Evolutionary conservation across 1,284 basidiomycete species (phyloP), one percentile per base, ranked within the genome.

Genomic region (Trametes pubescens): DNA sequence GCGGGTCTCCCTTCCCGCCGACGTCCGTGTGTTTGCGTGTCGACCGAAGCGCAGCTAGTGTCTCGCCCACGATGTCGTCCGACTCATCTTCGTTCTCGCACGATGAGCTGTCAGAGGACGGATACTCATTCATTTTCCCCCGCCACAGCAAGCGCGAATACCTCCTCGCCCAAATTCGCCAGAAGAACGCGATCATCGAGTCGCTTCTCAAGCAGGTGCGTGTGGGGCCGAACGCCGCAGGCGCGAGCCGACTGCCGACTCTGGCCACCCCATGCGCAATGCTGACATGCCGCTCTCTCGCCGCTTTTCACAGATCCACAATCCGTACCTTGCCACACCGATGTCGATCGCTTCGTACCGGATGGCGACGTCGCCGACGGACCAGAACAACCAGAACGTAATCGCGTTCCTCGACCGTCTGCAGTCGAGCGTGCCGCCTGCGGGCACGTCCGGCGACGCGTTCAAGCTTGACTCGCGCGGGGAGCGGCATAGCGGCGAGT

Each of bases 101-200:
- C 34, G 59, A 55, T 32, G 63, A 64, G 46, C 21, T 48, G 44
- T 77, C 78, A 71, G 77, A 77, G 75, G 74, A 77, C 48, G 72
- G 76, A 48, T 67, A 57, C 66, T 65, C 64, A 61, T 55, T 67
- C 11, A 49, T 70, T 71, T 75, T 66, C 67, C 66, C 75, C 53
- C 65, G 67, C 61, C 72, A 77, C 71, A 93, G 92, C 73, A 93
- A 93, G 80, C 86, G 90, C 61, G 91, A 93, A 72, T 92, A 92
- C 72, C 80, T 94, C 18, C 84, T 93, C 37, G 89, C 90, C 3
- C 90, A 93, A 74, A 89, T 94, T 66, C 84, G 88, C 62, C 90
- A 93, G 78, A 94, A 94, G 78, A 92, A 94, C 77, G 81, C 86
- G 24, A 89, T 93, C 69, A 94, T 94, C 69, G 90, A 93, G 69